These are phyloP conservation scores for Solanum sejunctum DNA, from an alignment of 257 asterid species.

Conservation along the genomic window DNA sequence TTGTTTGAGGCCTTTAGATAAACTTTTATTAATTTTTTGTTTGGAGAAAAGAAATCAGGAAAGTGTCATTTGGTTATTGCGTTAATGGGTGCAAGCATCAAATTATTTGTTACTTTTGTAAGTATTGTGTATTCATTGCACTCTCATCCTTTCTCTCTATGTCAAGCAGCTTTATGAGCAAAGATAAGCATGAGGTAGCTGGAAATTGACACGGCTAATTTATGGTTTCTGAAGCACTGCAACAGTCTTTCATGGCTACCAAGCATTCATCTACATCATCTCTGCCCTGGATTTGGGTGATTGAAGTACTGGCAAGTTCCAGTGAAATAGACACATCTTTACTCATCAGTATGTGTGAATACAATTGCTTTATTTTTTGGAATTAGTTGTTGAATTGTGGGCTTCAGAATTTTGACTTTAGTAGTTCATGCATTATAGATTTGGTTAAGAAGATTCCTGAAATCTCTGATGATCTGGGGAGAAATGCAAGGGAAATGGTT, in stretches of 20 bases:
- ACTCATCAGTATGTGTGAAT: conserved; percentile 30
- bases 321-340: conserved; percentile 27
- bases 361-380: neutral
- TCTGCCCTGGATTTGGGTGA: conserved; percentile 48
- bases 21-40: neutral
- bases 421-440: conserved; percentile 18
- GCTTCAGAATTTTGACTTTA: neutral
- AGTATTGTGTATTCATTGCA: neutral
- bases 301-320: conserved; percentile 41
- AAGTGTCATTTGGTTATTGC: neutral
- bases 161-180: neutral
- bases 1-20: neutral
- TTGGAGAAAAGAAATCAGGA: neutral
- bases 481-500: conserved; percentile 37
- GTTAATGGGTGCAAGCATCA: neutral
- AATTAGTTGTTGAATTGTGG: neutral
- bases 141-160: neutral
- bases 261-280: conserved; percentile 12
- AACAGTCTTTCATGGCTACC: conserved; percentile 25
- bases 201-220: neutral
- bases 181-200: neutral
- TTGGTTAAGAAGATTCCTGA: conserved; percentile 35
- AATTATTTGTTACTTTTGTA: neutral
- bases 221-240: conserved; percentile 20
- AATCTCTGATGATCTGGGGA: conserved; percentile 25